Base-by-base conservation (phyloP, 1,139 yeast species). In the Geotrichum siamense region DNA sequence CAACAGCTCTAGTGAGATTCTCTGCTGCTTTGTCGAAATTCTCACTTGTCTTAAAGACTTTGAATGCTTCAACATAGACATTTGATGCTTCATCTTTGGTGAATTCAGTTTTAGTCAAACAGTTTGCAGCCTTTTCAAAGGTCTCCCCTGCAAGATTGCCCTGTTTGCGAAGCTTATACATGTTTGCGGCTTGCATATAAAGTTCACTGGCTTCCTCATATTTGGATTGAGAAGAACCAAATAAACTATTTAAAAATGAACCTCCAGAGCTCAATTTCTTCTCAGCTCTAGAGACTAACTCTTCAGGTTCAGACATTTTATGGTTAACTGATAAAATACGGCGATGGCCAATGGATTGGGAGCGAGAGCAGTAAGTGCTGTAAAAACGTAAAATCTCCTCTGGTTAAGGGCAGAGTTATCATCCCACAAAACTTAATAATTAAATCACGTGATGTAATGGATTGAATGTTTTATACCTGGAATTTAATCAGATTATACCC, bases 21-120 rank as follows among this genome's bases (percentile, higher is more conserved):
- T 79, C 75, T 21, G 84, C 91, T 2, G 96, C 96, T 48, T 82
- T 89, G 44, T 53, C 68, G 16, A 33, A 33, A 1, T 96, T 91
- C 28, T 74, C 75, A 33, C 79, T 81, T 35, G 78, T 74, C 56
- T 82, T 80, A 65, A 76, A 91, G 33, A 93, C 78, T 62, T 91
- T 93, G 69, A 77, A 91, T 0, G 96, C 96, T 57, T 91, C 99
- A 15, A 91, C 81, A 49, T 82, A 74, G 19, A 93, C 78, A 61
- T 84, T 87, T 9, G 95, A 95, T 2, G 94, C 94, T 56, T 91
- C 97, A 56, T 91, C 96, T 53, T 80, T 82, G 53, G 82, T 78
- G 17, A 20, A 33, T 26, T 76, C 83, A 29, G 89, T 82, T 55
- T 79, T 74, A 47, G 75, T 68, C 62, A 86, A 96, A 50, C 80